A percentile compares a stretch with the other conserved stretches of the same genome.
These are phyloP conservation scores for Medicago lupulina DNA, from an alignment of 306 rosid genomes.

Conservation along the genomic window DNA sequence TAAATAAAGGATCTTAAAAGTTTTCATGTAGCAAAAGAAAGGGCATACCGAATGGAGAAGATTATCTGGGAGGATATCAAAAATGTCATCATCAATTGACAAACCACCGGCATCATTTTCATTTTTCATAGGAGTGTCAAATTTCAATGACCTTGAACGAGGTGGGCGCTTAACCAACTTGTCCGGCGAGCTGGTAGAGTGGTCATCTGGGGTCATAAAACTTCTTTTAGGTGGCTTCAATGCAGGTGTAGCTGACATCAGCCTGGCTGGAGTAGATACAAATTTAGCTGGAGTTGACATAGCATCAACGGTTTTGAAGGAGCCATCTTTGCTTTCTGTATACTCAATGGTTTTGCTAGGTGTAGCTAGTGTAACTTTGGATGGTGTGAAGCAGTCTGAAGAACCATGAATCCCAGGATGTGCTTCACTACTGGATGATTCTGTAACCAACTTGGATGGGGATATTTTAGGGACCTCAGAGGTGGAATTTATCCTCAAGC, in stretches of 20 bases:
- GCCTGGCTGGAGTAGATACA: slow-evolving; percentile 58
- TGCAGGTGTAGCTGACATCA: slow-evolving; percentile 74
- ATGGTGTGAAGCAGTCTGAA: slow-evolving; percentile 24
- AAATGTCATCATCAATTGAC: slow-evolving; percentile 51
- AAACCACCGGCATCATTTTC: slow-evolving; percentile 44
- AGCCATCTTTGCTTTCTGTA: slow-evolving; percentile 43
- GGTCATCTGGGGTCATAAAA: slow-evolving; percentile 62
- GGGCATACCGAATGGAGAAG: slow-evolving; percentile 78
- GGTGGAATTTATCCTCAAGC: slow-evolving; percentile 11
- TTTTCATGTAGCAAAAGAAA: neutral
- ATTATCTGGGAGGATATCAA: slow-evolving; percentile 60
- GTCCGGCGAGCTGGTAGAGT: slow-evolving; percentile 41
- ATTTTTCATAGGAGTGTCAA: slow-evolving; percentile 71
- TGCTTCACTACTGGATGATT: slow-evolving; percentile 15
- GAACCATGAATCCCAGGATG: slow-evolving; percentile 38
- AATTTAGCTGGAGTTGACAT: slow-evolving; percentile 62
- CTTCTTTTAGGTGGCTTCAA: slow-evolving; percentile 57
- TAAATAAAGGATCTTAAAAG: neutral
- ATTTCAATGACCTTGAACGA: slow-evolving; percentile 64
- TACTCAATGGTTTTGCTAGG: slow-evolving; percentile 50
- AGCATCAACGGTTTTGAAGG: slow-evolving; percentile 19
- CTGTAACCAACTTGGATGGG: slow-evolving; percentile 33
- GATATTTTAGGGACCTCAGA: slow-evolving; percentile 32
- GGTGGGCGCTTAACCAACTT: slow-evolving; percentile 66
- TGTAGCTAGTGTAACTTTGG: slow-evolving; percentile 44